These are phyloP conservation scores for Salix viminalis DNA, from an alignment of 345 rosid species.

Conservation along the genomic window DNA sequence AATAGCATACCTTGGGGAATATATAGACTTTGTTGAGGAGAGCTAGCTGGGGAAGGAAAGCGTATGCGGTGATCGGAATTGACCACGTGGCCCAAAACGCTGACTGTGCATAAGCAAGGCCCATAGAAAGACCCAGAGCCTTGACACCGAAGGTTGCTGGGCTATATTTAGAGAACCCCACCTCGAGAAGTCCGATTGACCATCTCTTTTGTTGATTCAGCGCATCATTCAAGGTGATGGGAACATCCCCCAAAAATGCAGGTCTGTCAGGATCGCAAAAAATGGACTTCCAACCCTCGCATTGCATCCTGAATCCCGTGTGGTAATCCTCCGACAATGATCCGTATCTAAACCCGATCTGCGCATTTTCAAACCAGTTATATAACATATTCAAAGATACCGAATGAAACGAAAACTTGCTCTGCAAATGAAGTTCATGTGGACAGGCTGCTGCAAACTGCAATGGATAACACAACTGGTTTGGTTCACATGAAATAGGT, in stretches of 20 bases:
- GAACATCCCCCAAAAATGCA: conserved; percentile 61
- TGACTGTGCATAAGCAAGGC: conserved; percentile 35
- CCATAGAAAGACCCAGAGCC: conserved; percentile 34
- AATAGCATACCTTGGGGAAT: conserved; percentile 48
- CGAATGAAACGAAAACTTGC: no score
- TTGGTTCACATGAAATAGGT: no score
- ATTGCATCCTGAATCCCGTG: conserved; percentile 50
- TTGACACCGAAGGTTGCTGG: conserved; percentile 45
- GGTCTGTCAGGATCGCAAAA: conserved; percentile 55
- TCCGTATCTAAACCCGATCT: conserved; percentile 69
- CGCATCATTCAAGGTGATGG: conserved; percentile 39
- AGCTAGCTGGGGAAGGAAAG: conserved; percentile 65
- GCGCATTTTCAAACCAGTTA: not conserved
- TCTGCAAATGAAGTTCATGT: no score
- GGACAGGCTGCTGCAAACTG: no score
- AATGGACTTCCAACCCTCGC: conserved; percentile 66
- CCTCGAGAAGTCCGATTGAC: conserved; percentile 57
- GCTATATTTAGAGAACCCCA: conserved; percentile 34
- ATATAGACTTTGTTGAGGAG: conserved; percentile 38
- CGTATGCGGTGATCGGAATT: conserved; percentile 43
- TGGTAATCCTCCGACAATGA: conserved; percentile 66
- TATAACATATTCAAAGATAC: no score
- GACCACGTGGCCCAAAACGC: conserved; percentile 51
- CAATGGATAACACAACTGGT: no score
- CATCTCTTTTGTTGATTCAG: conserved; percentile 61